Evolutionary conservation across 2,329 filamentous ascomycete genomes (phyloP).

Genomic region (Talaromyces sp.): DNA sequence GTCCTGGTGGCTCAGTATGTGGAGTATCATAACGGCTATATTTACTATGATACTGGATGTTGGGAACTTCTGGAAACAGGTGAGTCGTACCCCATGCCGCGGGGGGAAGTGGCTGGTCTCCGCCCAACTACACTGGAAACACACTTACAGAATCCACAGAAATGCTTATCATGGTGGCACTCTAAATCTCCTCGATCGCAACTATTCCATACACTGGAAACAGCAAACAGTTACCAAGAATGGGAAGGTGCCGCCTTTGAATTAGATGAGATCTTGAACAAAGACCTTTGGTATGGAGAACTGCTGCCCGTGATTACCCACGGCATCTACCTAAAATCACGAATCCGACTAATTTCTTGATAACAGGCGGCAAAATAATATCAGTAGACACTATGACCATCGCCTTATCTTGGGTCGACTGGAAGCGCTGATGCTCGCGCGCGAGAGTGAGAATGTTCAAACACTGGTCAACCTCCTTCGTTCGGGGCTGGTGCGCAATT

Average conservation of each 20-base stretch:
- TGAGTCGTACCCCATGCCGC: conserved; percentile 31
- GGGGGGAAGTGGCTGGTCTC: not conserved
- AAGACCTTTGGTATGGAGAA: conserved; percentile 78
- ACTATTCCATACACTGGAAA: conserved; percentile 66
- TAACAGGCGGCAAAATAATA: conserved; percentile 77
- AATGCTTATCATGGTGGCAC: conserved; percentile 67
- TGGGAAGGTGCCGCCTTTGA: conserved; percentile 84
- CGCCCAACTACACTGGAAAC: not conserved
- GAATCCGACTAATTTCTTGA: not conserved
- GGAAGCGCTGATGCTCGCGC: conserved; percentile 68
- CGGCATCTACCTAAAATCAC: not conserved
- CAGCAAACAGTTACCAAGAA: conserved; percentile 74
- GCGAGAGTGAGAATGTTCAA: conserved; percentile 72
- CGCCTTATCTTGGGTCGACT: conserved; percentile 78
- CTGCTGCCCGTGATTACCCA: not conserved
- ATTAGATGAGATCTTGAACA: conserved; percentile 78
- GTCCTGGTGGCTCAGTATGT: conserved; percentile 28
- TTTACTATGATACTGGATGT: conserved; percentile 65
- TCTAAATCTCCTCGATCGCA: conserved; percentile 66
- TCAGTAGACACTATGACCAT: conserved; percentile 83
- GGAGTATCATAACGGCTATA: conserved; percentile 41
- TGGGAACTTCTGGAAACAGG: conserved; percentile 64
- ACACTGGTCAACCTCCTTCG: conserved; percentile 77
- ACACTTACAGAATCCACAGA: conserved; percentile 51
- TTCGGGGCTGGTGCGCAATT: conserved; percentile 75